Conservation (phyloP, 129 eudicot genomes). For the Silybum marianum region DNA sequence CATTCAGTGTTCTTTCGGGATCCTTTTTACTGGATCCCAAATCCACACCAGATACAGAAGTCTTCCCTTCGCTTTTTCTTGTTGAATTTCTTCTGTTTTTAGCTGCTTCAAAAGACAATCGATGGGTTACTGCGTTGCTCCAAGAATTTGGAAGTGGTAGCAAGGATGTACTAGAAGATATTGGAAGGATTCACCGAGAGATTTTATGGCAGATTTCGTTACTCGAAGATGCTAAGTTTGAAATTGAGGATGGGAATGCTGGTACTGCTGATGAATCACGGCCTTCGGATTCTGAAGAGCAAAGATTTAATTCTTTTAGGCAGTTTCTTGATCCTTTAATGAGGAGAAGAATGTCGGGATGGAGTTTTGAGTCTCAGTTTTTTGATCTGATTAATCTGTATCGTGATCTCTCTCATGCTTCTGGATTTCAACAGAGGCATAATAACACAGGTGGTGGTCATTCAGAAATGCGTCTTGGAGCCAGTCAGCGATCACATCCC, state of each 20-base stretch:
- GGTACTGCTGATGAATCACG: conserved; percentile 46
- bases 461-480: conserved; percentile 48
- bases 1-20: conserved; percentile 54
- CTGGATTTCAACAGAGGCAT: conserved; percentile 61
- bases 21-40: conserved; percentile 79
- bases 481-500: conserved; percentile 42
- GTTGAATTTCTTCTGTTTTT: conserved; percentile 88
- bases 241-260: conserved; percentile 48
- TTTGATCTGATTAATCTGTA: conserved; percentile 78
- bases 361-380: conserved; percentile 94
- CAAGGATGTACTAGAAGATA: conserved; percentile 85
- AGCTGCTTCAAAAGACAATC: conserved; percentile 89
- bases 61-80: conserved; percentile 89
- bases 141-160: conserved; percentile 84
- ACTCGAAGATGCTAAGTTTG: conserved; percentile 76
- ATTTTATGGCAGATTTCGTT: conserved; percentile 91
- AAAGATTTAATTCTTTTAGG: conserved; percentile 74
- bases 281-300: conserved; percentile 67
- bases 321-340: conserved; percentile 86
- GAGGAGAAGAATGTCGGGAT: conserved; percentile 88
- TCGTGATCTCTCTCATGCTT: conserved; percentile 78
- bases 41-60: conserved; percentile 51
- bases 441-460: conserved; percentile 36
- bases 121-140: conserved; percentile 89
- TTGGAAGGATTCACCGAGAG: conserved; percentile 83